Conservation (phyloP, 257 asterid genomes). For the Lantana camara region DNA sequence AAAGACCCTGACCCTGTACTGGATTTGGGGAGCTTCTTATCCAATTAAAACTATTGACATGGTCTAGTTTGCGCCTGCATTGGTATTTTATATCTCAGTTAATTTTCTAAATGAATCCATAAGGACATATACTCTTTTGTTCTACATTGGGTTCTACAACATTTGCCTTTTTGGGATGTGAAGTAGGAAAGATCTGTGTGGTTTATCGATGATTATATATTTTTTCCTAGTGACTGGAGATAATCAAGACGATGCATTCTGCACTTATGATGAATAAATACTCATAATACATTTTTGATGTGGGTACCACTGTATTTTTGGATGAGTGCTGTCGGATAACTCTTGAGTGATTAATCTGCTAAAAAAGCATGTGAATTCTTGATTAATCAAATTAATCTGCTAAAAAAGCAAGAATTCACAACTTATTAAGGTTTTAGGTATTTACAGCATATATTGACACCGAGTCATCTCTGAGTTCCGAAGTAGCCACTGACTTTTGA, state of each 20-base stretch:
- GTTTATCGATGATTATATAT: constrained; percentile 10
- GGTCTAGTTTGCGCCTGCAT: too few relatives aligned
- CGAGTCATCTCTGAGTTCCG: too few relatives aligned
- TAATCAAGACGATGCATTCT: not conserved
- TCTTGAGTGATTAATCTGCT: too few relatives aligned
- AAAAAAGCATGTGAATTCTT: too few relatives aligned
- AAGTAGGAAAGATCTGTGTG: constrained; percentile 9
- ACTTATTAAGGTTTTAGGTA: too few relatives aligned
- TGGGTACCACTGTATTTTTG: too few relatives aligned
- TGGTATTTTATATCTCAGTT: not conserved
- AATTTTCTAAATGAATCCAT: not conserved
- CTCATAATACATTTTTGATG: too few relatives aligned
- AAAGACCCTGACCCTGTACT: constrained; percentile 3
- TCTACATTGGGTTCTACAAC: constrained; percentile 6
- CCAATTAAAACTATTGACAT: not conserved
- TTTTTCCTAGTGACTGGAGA: constrained; percentile 2
- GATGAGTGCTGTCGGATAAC: too few relatives aligned
- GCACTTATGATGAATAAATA: not conserved
- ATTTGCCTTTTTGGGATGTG: not conserved
- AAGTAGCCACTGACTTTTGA: not conserved
- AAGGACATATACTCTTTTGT: constrained; percentile 4
- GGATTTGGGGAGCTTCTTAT: constrained; percentile 11
- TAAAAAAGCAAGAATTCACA: too few relatives aligned
- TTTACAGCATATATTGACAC: too few relatives aligned
- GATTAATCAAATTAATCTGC: too few relatives aligned